Evolutionary conservation across 495 filamentous ascomycete species (phyloP), one percentile per base, ranked within the genome.

Genomic region (Neurospora sp.): DNA sequence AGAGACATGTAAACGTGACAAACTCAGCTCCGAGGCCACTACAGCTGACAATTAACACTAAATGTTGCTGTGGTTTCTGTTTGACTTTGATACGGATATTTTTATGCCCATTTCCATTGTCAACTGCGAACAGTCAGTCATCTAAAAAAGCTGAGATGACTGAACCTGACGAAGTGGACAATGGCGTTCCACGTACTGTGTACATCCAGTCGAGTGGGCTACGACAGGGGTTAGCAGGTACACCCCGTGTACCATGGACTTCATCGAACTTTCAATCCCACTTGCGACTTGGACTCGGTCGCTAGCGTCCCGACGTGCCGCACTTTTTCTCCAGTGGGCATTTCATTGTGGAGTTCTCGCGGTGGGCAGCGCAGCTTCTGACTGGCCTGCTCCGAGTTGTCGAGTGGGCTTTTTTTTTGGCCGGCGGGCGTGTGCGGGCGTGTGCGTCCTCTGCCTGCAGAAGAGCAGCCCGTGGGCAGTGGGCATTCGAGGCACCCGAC

Each of bases 381-480:
- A 73, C 38, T 72, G 73, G 73, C 1, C 39, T 28, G 24, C 21
- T 71, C 1, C 38, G 17, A 45, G 28, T 21, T 19, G 28, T 28
- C 31, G 48, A 59, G 73, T 34, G 37, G 37, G 17, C 69, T 39
- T 31, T 71, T 38, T 28, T 69, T 54, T 69, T 37, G 38, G 34
- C 21, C 36, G 43, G 73, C 48, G 66, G 66, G 71, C 39, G 36
- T 69, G 62, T n/a, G n/a, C 39, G 39, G 43, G 48, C 48, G 54
- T 59, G 69, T 72, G 71, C 66, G 40, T 71, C 70, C n/a, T n/a
- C n/a, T n/a, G 31, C 31, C 71, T 72, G 71, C 71, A 17, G 69
- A 28, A 54, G 45, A 48, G 45, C 43, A 54, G 45, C 45, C 45
- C 21, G 54, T 54, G 43, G 43, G 43, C 43, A 59, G 70, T 40